Evolutionary conservation across 78 protist genomes (phyloP).

Genomic region (Monosiga brevicollis): DNA sequence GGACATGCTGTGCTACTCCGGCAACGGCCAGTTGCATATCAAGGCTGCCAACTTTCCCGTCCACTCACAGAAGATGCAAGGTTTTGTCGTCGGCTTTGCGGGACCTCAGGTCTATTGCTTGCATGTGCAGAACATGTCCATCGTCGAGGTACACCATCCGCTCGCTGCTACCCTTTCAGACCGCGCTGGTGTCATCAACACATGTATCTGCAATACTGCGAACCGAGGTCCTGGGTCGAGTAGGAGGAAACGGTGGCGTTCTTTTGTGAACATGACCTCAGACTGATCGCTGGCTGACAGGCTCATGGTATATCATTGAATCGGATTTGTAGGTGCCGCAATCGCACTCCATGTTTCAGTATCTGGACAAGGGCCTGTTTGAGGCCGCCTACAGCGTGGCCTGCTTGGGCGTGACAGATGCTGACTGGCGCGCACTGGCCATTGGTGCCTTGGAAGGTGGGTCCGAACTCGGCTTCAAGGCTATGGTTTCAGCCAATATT

Average conservation of each 20-base stretch:
- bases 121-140: conserved; percentile 34
- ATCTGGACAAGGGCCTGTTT: conserved; percentile 34
- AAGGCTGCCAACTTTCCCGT: conserved; percentile 63
- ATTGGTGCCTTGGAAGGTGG: background rate
- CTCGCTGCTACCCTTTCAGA: no score
- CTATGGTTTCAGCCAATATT: background rate
- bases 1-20: conserved; percentile 57
- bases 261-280: no score
- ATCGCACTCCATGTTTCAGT: conserved; percentile 29
- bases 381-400: conserved; percentile 50
- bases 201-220: no score
- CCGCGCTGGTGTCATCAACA: no score
- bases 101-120: conserved; percentile 62
- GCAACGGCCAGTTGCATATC: conserved; percentile 39
- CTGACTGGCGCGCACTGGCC: background rate
- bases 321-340: conserved; percentile 69
- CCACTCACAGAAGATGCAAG: conserved; percentile 42
- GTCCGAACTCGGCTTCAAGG: background rate
- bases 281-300: no score
- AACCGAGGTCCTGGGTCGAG: no score
- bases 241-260: no score
- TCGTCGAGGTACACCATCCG: conserved; percentile 39
- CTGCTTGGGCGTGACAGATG: conserved; percentile 48
- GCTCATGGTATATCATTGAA: no score
- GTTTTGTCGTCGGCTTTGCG: conserved; percentile 56